These are phyloP conservation scores for Zymoseptoria brevis DNA, from an alignment of 2,329 filamentous ascomycete genomes.

Conservation along the genomic window DNA sequence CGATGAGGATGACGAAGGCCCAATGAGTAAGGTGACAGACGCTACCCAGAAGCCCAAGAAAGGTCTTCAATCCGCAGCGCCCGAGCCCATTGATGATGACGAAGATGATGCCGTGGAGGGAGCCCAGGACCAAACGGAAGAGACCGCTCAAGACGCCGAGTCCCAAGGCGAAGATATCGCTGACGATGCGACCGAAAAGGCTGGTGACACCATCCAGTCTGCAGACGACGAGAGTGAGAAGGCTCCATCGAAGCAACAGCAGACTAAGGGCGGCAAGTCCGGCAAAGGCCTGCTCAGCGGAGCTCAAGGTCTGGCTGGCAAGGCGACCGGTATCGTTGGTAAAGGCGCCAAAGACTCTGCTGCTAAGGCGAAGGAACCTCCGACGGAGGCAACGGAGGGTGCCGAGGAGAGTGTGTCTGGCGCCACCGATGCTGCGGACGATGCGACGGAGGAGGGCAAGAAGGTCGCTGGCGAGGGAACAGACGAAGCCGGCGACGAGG, in stretches of 20 bases:
- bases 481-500: conserved; percentile 26
- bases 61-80: conserved; percentile 38
- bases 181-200: conserved; percentile 39
- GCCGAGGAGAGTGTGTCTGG: conserved; percentile 29
- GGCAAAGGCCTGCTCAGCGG: conserved; percentile 36
- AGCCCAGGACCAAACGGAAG: conserved; percentile 36
- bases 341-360: conserved; percentile 35
- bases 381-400: conserved; percentile 27
- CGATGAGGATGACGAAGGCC: conserved; percentile 30
- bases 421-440: conserved; percentile 25
- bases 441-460: conserved; percentile 25
- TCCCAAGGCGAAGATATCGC: conserved; percentile 29
- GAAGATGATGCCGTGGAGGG: conserved; percentile 28
- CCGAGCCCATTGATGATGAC: conserved; percentile 39
- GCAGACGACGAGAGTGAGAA: conserved; percentile 25
- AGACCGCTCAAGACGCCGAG: conserved; percentile 35
- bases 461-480: conserved; percentile 27
- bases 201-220: conserved; percentile 29
- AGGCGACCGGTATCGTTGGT: conserved; percentile 40
- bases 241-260: conserved; percentile 23
- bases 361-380: conserved; percentile 16
- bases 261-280: conserved; percentile 11
- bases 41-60: conserved; percentile 38
- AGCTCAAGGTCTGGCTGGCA: conserved; percentile 40
- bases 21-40: conserved; percentile 41